Evolutionary conservation across 768 basidiomycete genomes (phyloP), one percentile per base, ranked within the genome.

Genomic region (Boletus insuetus): DNA sequence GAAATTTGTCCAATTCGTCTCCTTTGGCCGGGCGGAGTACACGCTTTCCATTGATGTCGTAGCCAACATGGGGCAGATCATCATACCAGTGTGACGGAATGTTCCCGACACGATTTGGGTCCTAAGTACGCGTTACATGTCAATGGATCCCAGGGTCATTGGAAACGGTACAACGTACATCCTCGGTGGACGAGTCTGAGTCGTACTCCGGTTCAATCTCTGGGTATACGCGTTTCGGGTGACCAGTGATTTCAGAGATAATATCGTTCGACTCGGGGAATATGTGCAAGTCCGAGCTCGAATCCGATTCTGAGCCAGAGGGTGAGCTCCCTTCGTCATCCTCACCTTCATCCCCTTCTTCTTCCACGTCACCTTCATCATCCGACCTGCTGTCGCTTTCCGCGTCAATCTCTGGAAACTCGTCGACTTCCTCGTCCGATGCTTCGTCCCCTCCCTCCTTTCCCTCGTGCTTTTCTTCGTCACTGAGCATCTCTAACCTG

Each of bases 81-180:
- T 98, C 97, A 71, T 99, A 99, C 94, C 96, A 99, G 66, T 99
- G 94, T 81, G 89, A 88, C 44, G 97, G 97, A 58, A 99, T 77
- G 73, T 96, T 82, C 50, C 97, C 97, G 62, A 97, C 85, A 56
- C 95, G 91, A 69, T 97, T 98, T n/a, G 90, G 91, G 51, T 85
- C 82, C 94, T 98, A 61, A 51, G 53, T 35, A 50, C 43, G 37
- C 24, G 53, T 53, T 58, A 61, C 55, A 44, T 17, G 47, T 55
- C 22, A 59, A 54, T 22, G 44, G 20, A 51, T 26, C 20, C 12
- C 0, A 35, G 16, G n/a, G 54, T 37, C 45, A 46, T 57, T 48
- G 39, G 35, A 37, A 32, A 51, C 4, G 42, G 48, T 24, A 41
- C 29, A 9, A 73, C 89, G 61, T 68, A 93, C 92, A 59, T 95